A percentile compares a stretch with the other conserved stretches of the same genome.
These are phyloP conservation scores for Adansonia gregorii DNA, from an alignment of 441 rosid species.

Conservation along the genomic window DNA sequence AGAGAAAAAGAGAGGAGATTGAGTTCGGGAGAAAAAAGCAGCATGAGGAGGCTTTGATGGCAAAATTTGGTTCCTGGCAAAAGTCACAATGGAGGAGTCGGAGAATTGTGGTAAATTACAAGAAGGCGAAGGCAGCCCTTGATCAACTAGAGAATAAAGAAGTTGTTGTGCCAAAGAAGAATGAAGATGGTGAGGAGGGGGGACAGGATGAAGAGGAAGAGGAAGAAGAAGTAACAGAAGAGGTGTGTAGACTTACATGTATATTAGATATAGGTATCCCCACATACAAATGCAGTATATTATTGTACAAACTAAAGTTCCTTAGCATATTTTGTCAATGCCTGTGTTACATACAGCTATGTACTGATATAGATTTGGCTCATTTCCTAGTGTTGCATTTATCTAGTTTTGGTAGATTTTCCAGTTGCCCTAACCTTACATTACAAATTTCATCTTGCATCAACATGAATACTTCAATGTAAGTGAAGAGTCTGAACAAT, in stretches of 20 bases:
- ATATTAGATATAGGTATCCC: neutral
- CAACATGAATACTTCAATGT: neutral
- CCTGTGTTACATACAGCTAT: neutral
- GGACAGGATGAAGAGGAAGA: slow-evolving; percentile 68
- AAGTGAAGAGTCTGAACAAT: neutral
- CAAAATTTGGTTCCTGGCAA: slow-evolving; percentile 79
- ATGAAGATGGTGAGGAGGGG: slow-evolving; percentile 55
- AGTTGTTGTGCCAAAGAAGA: slow-evolving; percentile 65
- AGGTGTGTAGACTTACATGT: slow-evolving; percentile 44
- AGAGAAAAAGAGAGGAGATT: slow-evolving; percentile 73
- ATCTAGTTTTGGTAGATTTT: slow-evolving; percentile 14
- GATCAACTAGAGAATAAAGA: slow-evolving; percentile 90
- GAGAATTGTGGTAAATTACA: slow-evolving; percentile 66
- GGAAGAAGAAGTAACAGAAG: slow-evolving; percentile 77
- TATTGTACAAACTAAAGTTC: neutral
- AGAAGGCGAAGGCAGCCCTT: slow-evolving; percentile 83
- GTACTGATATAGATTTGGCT: neutral
- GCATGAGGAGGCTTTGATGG: slow-evolving; percentile 70
- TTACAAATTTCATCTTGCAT: neutral
- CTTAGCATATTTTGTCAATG: neutral
- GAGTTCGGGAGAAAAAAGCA: slow-evolving; percentile 57
- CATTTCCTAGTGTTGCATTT: slow-evolving; percentile 11
- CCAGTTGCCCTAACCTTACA: neutral
- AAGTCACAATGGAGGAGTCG: slow-evolving; percentile 80
- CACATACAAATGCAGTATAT: neutral